Conservation (phyloP, 179 eudicot species). For the Kewa caespitosa region DNA sequence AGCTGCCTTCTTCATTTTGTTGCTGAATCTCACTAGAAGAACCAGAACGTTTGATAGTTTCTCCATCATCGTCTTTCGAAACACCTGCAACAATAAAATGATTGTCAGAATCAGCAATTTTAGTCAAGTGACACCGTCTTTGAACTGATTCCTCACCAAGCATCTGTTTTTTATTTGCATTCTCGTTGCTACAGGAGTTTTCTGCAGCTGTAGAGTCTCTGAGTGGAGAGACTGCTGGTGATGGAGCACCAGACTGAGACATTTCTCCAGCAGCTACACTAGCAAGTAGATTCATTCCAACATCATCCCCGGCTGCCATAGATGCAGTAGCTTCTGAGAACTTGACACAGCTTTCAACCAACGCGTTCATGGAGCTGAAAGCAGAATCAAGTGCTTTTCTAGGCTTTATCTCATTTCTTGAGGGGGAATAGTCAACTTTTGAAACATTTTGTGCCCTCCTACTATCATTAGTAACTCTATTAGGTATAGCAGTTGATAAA, state of each 20-base stretch:
- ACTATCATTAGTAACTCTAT: conserved; percentile 16
- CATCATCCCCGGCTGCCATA: conserved; percentile 58
- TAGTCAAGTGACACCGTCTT: conserved; percentile 10
- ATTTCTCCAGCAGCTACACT: conserved; percentile 93
- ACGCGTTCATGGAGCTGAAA: conserved; percentile 77
- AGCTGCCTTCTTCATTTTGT: conserved; percentile 22
- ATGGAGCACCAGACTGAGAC: conserved; percentile 40
- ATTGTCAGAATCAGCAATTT: conserved; percentile 25
- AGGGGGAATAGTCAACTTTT: conserved; percentile 18
- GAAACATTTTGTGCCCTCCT: conserved; percentile 27
- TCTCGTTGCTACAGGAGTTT: conserved; percentile 33
- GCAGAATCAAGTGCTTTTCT: conserved; percentile 50
- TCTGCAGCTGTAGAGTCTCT: conserved; percentile 34
- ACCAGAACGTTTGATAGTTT: conserved; percentile 13
- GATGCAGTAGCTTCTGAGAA: conserved; percentile 54
- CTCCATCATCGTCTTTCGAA: conserved; percentile 23
- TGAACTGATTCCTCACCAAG: conserved; percentile 20
- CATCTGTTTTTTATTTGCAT: conserved; percentile 29
- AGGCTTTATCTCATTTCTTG: conserved; percentile 34
- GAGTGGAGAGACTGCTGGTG: conserved; percentile 50
- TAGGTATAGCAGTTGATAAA: conserved; percentile 25
- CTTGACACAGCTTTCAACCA: conserved; percentile 81
- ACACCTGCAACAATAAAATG: conserved; percentile 20
- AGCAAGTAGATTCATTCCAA: conserved; percentile 94
- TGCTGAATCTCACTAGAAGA: conserved; percentile 17